Evolutionary conservation across 2,329 filamentous ascomycete species (phyloP).

Genomic region (Pseudophaeomoniella oleicola): DNA sequence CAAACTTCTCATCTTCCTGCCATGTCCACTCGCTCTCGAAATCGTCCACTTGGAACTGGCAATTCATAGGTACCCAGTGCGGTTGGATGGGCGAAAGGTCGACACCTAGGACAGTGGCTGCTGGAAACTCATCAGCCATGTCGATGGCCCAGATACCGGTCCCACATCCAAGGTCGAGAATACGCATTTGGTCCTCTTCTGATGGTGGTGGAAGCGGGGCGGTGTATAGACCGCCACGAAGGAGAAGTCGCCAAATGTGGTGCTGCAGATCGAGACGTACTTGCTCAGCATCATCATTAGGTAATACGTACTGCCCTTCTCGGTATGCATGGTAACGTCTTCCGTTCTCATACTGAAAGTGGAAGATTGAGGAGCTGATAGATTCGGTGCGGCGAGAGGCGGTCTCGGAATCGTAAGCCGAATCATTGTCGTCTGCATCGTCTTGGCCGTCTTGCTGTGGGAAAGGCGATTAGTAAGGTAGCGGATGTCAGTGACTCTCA

Average conservation of each 20-base stretch:
- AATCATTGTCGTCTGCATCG: not conserved
- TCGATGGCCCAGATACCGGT: constrained; percentile 27
- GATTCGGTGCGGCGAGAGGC: not conserved
- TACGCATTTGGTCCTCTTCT: constrained; percentile 12
- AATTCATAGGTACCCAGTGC: constrained; percentile 18
- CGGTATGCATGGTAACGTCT: constrained; percentile 28
- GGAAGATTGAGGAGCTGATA: constrained; percentile 1
- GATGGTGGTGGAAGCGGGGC: constrained; percentile 18
- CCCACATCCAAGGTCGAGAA: constrained; percentile 26
- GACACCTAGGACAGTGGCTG: constrained; percentile 20
- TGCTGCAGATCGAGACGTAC: constrained; percentile 26
- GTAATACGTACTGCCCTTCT: constrained; percentile 25
- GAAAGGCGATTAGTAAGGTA: not conserved
- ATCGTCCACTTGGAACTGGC: constrained; percentile 16
- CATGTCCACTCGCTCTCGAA: constrained; percentile 15
- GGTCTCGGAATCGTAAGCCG: not conserved
- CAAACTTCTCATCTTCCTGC: constrained; percentile 13
- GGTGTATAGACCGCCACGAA: constrained; percentile 21
- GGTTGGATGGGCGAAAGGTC: constrained; percentile 37
- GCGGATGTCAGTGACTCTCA: not conserved
- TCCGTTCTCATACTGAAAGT: constrained; percentile 25
- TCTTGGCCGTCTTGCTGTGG: not conserved
- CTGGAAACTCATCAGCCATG: constrained; percentile 13
- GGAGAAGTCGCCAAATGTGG: constrained; percentile 21
- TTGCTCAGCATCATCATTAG: constrained; percentile 30